A percentile compares a stretch with the other conserved stretches of the same genome.
Conservation (phyloP, 1,284 basidiomycete genomes). For the Pseudozyma sp. region DNA sequence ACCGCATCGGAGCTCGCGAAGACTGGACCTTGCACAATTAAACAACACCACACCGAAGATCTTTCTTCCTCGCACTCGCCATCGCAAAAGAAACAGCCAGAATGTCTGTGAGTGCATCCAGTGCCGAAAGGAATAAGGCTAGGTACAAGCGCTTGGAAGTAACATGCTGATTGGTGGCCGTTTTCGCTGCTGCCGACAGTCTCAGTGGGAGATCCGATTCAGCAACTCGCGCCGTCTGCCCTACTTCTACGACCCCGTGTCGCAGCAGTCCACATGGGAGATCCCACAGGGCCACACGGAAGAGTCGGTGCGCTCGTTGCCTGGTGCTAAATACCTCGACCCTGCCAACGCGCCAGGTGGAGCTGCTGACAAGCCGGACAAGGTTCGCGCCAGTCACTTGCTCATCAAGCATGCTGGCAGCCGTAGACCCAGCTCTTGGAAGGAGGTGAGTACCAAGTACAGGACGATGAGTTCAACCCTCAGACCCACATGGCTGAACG, state of each 20-base stretch:
- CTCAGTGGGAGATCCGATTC: conserved; percentile 71
- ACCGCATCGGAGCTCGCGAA: conserved; percentile 4
- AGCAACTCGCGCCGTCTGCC: conserved; percentile 82
- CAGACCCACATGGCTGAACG: background rate
- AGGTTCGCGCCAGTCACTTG: conserved; percentile 93
- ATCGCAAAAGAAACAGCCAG: background rate
- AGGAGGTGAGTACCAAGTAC: conserved; percentile 47
- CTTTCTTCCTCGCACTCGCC: background rate
- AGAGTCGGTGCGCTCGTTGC: conserved; percentile 57
- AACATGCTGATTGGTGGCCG: background rate
- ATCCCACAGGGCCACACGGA: conserved; percentile 76
- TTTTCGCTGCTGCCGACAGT: conserved; percentile 8
- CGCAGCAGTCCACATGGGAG: conserved; percentile 85
- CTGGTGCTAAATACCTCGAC: conserved; percentile 61
- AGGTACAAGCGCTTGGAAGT: no score
- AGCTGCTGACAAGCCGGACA: conserved; percentile 68
- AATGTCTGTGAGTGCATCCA: conserved; percentile 12
- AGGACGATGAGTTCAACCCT: background rate
- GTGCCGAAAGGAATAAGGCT: background rate
- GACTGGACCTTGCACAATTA: background rate
- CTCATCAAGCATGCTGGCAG: conserved; percentile 91
- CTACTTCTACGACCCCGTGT: conserved; percentile 87
- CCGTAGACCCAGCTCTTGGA: conserved; percentile 77
- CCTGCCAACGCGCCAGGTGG: conserved; percentile 45
- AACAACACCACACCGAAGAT: background rate